Evolutionary conservation across 1,284 basidiomycete species (phyloP).

Genomic region (Ceratobasidium sp.): DNA sequence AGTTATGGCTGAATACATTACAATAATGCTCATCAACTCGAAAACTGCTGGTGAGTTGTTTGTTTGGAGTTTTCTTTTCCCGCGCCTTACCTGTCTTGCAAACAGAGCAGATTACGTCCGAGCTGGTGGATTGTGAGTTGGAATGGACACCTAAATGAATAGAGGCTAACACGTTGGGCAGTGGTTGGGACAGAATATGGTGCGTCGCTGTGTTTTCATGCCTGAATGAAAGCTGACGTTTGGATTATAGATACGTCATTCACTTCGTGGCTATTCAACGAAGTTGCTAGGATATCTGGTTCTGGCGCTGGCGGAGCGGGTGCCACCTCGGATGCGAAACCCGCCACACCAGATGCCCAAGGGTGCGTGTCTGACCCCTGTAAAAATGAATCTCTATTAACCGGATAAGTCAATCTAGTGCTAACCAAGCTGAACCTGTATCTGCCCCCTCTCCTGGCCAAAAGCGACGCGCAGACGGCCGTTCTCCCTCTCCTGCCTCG

Average conservation of each 20-base stretch:
- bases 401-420: neutral
- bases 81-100: neutral
- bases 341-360: constrained; percentile 2
- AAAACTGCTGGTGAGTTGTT: constrained; percentile 72
- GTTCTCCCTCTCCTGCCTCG: constrained; percentile 70
- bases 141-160: constrained; percentile 4
- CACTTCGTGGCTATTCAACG: constrained; percentile 82
- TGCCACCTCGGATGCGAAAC: neutral
- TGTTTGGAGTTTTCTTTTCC: constrained; percentile 1
- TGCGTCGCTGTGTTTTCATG: constrained; percentile 47
- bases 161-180: constrained; percentile 45
- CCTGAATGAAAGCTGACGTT: constrained; percentile 38
- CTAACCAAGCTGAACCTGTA: constrained; percentile 44
- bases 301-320: neutral
- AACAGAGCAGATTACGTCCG: constrained; percentile 78
- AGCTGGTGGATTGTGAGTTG: constrained; percentile 78
- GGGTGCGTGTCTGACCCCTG: neutral
- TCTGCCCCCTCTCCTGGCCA: constrained; percentile 48
- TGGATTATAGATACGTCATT: constrained; percentile 67
- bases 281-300: constrained; percentile 62
- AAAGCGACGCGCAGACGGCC: constrained; percentile 71
- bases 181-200: constrained; percentile 83
- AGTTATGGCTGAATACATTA: constrained; percentile 91
- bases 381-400: neutral
- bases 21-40: constrained; percentile 91